These are phyloP conservation scores for Boletus rubropictus DNA, from an alignment of 768 basidiomycete species.

Conservation along the genomic window DNA sequence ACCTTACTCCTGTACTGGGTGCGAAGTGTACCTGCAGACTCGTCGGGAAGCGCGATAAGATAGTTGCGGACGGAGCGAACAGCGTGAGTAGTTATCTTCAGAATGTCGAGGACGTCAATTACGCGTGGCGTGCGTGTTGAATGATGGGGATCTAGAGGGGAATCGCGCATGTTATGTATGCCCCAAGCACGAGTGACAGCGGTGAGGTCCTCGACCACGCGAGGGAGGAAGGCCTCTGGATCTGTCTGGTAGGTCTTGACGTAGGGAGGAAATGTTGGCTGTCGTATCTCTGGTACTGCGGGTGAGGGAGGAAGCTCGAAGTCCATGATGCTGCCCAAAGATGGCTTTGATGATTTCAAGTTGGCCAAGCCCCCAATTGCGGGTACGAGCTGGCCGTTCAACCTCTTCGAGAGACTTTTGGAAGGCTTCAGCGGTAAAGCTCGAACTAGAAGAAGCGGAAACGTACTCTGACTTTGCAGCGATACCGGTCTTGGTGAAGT, in stretches of 20 bases:
- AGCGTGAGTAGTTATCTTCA: conserved; percentile 75
- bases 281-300: conserved; percentile 40
- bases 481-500: conserved; percentile 86
- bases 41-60: conserved; percentile 74
- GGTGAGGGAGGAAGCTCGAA: conserved; percentile 73
- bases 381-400: conserved; percentile 61
- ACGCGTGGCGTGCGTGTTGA: conserved; percentile 22
- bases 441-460: neutral
- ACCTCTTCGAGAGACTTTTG: conserved; percentile 42
- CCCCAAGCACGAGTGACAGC: conserved; percentile 61
- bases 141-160: conserved; percentile 14
- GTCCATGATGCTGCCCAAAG: conserved; percentile 39
- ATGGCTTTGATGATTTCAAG: conserved; percentile 34
- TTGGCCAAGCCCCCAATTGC: conserved; percentile 62
- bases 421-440: conserved; percentile 6
- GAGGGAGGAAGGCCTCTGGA: conserved; percentile 71
- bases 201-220: conserved; percentile 69
- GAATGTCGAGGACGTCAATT: conserved; percentile 58
- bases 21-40: conserved; percentile 50
- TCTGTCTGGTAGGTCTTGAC: conserved; percentile 67
- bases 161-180: conserved; percentile 30
- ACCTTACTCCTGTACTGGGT: conserved; percentile 53
- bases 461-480: conserved; percentile 66
- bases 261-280: conserved; percentile 45
- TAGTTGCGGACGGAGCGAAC: conserved; percentile 84